Evolutionary conservation across 2,329 filamentous ascomycete species (phyloP), one percentile per base, ranked within the genome.

Genomic region (Arthrobotrys musiformis): DNA sequence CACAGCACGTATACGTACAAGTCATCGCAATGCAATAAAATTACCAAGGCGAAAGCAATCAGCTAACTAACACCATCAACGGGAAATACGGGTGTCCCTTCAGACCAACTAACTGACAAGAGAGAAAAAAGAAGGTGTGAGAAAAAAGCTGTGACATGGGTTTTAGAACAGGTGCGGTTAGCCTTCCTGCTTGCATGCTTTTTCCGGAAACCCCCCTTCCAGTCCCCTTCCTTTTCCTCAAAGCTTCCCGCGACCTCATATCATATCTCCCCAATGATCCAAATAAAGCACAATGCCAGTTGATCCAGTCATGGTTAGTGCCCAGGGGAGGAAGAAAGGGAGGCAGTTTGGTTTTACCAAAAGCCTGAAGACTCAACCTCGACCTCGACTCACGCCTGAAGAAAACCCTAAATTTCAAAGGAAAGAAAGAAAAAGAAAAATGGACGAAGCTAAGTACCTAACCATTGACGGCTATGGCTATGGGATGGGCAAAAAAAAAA

Each of bases 101-200:
- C 64, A n/a, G 40, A 48, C 66, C 52, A 70, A 70, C 54, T 30
- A 46, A 63, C 30, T 46, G 63, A n/a, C 9, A 35, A 56, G 30
- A 63, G 61, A 24, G 44, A 44, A 35, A 56, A 70, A 52, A 56
- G 54, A 26, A 70, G 60, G 68, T 70, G 48, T 58, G 68, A 52
- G 66, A 48, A 42, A 42, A 52, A 35, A 66, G 44, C 69, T 66
- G 58, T 58, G 40, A 66, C 69, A 73, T 73, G 60, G 69, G 68
- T 56, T 72, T 64, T 22, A 46, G 30, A 44, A 63, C 54, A 40
- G 37, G 58, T 63, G 58, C 40, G 58, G 58, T 63, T 63, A 46
- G 42, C 58, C 40, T 42, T 62, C 17, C 7, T 54, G 15, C 7
- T 2, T 22, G 5, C 24, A 48, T 72, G 68, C 68, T 64, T 64